Evolutionary conservation across 2,329 filamentous ascomycete species (phyloP).

Genomic region (Colletotrichum sp.): DNA sequence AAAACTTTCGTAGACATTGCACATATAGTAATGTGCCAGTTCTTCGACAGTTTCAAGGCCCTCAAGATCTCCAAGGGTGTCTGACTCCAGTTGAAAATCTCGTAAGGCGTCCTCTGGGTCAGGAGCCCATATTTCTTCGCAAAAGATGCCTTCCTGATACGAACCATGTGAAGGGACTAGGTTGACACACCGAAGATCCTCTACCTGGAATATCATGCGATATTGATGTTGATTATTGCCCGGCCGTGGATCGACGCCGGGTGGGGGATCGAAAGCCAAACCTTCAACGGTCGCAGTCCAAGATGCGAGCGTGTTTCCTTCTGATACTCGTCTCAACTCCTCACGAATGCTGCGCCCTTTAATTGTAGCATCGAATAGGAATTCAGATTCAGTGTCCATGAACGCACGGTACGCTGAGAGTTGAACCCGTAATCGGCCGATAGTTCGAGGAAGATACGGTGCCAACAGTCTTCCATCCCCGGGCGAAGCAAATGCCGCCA

Average conservation of each 20-base stretch:
- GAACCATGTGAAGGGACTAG: not conserved
- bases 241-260: not conserved
- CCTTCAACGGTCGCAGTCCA: not conserved
- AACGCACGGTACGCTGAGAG: not conserved
- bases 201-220: not conserved
- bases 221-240: not conserved
- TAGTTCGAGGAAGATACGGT: not conserved
- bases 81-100: not conserved
- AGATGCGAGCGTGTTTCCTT: not conserved
- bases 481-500: slow-evolving; percentile 35
- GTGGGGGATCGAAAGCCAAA: not conserved
- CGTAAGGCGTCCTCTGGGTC: not conserved
- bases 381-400: not conserved
- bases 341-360: not conserved
- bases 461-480: slow-evolving; percentile 34
- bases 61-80: not conserved
- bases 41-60: not conserved
- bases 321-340: not conserved
- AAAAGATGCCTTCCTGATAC: not conserved
- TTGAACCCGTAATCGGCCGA: not conserved
- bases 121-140: not conserved
- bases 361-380: not conserved
- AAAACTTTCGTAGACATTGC: not conserved
- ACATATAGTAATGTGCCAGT: not conserved
- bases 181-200: not conserved